A percentile compares a stretch with the other conserved stretches of the same genome.
Conservation (phyloP, 164 flowering plant genomes). For the Nymphaea colorata region DNA sequence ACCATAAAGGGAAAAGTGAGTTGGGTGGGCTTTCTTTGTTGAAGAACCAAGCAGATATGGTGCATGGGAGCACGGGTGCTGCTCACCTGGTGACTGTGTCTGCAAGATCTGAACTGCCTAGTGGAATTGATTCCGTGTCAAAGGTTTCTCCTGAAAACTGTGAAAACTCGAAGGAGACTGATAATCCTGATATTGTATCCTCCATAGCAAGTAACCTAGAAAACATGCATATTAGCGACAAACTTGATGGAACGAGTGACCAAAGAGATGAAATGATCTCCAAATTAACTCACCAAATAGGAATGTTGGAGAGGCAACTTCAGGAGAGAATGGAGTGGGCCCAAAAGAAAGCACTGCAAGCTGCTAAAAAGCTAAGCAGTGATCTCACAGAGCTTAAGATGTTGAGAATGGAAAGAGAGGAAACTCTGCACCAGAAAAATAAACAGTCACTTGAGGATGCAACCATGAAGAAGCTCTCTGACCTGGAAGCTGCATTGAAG, state of each 20-base stretch:
- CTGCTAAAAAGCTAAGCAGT: conserved; percentile 79
- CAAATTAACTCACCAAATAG: conserved; percentile 49
- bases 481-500: conserved; percentile 88
- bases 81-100: background rate
- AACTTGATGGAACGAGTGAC: conserved; percentile 29
- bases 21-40: background rate
- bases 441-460: conserved; percentile 77
- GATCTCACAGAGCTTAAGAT: conserved; percentile 83
- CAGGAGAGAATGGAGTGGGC: conserved; percentile 97
- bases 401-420: conserved; percentile 84
- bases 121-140: conserved; percentile 10
- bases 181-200: conserved; percentile 41
- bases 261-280: conserved; percentile 65
- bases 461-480: conserved; percentile 79
- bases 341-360: conserved; percentile 95
- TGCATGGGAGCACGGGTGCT: background rate
- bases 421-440: conserved; percentile 53
- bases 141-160: conserved; percentile 15
- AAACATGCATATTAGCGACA: conserved; percentile 72
- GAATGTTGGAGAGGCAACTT: conserved; percentile 68
- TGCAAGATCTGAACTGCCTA: conserved; percentile 2
- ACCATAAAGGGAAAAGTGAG: background rate
- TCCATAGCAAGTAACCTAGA: conserved; percentile 61
- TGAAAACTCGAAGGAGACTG: conserved; percentile 27
- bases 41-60: background rate